Evolutionary conservation across 768 basidiomycete genomes (phyloP).

Genomic region (Collybia sordida): DNA sequence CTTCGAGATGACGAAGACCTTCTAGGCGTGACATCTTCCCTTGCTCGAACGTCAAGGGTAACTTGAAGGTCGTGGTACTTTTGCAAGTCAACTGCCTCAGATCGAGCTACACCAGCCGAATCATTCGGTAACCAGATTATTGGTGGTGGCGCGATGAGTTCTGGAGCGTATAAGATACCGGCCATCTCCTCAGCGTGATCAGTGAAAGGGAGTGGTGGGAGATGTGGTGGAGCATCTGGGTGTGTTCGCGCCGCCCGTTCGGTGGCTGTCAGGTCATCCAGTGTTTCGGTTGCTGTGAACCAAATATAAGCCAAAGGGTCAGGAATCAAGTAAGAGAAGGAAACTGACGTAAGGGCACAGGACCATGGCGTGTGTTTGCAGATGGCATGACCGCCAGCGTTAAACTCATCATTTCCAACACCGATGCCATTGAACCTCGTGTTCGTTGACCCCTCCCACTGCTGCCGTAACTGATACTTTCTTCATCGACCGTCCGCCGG

Average conservation of each 20-base stretch:
- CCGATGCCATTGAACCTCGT: conserved; percentile 76
- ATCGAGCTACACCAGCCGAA: conserved; percentile 66
- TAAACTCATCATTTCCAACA: conserved; percentile 82
- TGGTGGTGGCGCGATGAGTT: conserved; percentile 73
- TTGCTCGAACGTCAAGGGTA: conserved; percentile 65
- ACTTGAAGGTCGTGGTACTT: conserved; percentile 71
- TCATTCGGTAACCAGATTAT: conserved; percentile 88
- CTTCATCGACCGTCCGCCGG: conserved; percentile 42
- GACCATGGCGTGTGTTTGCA: conserved; percentile 50
- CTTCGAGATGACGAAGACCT: conserved; percentile 33
- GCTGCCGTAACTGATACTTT: conserved; percentile 49
- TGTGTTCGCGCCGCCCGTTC: conserved; percentile 77
- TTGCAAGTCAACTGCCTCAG: conserved; percentile 75
- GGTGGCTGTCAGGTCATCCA: conserved; percentile 81
- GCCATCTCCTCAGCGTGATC: conserved; percentile 80
- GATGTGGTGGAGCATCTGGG: conserved; percentile 72
- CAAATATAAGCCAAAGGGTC: conserved; percentile 3
- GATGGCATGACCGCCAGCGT: conserved; percentile 76
- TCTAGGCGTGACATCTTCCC: conserved; percentile 45
- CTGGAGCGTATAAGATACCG: conserved; percentile 79
- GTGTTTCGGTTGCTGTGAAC: conserved; percentile 61
- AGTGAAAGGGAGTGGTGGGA: conserved; percentile 66
- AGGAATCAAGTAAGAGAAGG: conserved; percentile 8
- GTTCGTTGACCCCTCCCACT: conserved; percentile 41
- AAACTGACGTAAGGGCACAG: conserved; percentile 67